Evolutionary conservation across 805 yeast genomes (phyloP).

Genomic region (Candida tallmaniae): DNA sequence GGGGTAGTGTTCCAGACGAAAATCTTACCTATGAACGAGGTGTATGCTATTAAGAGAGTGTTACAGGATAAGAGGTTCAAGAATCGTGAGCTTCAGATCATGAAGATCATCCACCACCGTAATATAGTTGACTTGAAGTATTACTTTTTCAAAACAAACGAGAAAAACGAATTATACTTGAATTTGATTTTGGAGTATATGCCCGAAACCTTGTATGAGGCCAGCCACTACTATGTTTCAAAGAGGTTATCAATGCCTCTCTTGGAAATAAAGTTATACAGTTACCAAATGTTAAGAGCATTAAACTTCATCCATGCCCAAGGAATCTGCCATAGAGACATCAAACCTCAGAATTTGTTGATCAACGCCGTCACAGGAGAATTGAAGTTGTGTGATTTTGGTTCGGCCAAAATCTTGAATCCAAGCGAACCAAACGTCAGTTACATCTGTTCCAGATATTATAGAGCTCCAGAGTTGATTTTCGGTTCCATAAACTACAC

Average conservation of each 20-base stretch:
- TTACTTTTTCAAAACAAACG: conserved; percentile 73
- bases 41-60: conserved; percentile 94
- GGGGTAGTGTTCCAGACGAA: conserved; percentile 94
- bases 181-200: conserved; percentile 87
- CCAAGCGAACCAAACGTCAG: conserved; percentile 93
- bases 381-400: conserved; percentile 92
- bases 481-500: conserved; percentile 97
- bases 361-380: conserved; percentile 83
- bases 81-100: conserved; percentile 90
- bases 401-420: conserved; percentile 86
- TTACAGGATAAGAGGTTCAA: conserved; percentile 92
- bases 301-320: conserved; percentile 71
- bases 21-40: conserved; percentile 65
- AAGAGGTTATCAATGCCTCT: conserved; percentile 79
- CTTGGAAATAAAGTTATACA: conserved; percentile 80
- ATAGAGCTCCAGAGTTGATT: conserved; percentile 95
- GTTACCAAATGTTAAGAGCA: conserved; percentile 73
- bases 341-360: conserved; percentile 83
- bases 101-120: conserved; percentile 83
- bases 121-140: conserved; percentile 86
- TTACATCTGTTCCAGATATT: conserved; percentile 93
- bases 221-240: conserved; percentile 76
- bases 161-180: conserved; percentile 74
- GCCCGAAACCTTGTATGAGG: conserved; percentile 94
- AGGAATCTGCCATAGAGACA: conserved; percentile 90